These are phyloP conservation scores for Beauveria bassiana DNA, from an alignment of 2,329 filamentous ascomycete species.

Conservation along the genomic window DNA sequence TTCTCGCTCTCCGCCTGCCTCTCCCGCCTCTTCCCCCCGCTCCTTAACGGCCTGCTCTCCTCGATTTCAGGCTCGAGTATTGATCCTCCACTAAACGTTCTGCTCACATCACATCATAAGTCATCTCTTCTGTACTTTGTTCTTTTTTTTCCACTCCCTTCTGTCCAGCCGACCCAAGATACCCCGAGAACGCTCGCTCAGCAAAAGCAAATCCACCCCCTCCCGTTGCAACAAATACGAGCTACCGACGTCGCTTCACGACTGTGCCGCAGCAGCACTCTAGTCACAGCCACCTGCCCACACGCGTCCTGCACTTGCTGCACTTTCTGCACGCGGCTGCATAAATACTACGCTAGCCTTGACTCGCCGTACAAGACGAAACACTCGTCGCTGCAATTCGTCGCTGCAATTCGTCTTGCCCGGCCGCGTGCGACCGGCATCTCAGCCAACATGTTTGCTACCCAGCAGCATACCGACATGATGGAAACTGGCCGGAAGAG, in stretches of 20 bases:
- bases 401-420: neutral
- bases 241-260: neutral
- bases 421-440: neutral
- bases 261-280: neutral
- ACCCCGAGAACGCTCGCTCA: neutral
- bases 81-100: neutral
- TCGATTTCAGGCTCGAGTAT: neutral
- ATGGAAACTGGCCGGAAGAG: constrained; percentile 36
- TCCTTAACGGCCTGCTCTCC: neutral
- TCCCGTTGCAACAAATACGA: constrained; percentile 5
- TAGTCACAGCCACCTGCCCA: neutral
- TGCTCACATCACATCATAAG: constrained; percentile 5
- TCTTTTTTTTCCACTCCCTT: neutral
- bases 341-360: neutral
- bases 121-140: constrained; percentile 1
- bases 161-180: neutral
- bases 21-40: constrained; percentile 1
- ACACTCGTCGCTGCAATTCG: neutral
- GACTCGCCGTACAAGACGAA: neutral
- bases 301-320: neutral
- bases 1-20: neutral
- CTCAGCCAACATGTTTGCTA: constrained; percentile 29
- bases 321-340: neutral
- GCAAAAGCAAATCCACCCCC: constrained; percentile 4
- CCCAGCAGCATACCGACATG: constrained; percentile 25